These are phyloP conservation scores for Rauvolfia tetraphylla DNA, from an alignment of 257 asterid genomes.

Conservation along the genomic window DNA sequence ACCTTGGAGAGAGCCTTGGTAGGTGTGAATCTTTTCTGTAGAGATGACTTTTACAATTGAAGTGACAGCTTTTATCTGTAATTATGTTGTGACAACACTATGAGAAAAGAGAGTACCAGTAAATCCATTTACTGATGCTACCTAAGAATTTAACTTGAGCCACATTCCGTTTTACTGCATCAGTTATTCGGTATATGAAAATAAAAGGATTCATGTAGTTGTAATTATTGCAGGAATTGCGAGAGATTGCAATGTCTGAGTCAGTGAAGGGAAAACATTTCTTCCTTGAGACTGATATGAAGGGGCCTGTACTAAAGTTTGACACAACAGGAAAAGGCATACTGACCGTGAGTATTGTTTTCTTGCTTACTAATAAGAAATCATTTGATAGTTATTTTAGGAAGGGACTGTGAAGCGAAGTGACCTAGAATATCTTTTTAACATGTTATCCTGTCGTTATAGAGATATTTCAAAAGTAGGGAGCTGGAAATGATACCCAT, in stretches of 20 bases:
- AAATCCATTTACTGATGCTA: neutral
- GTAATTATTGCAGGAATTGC: constrained; percentile 52
- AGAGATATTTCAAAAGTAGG: neutral
- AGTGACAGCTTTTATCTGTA: neutral
- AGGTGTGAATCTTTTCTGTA: constrained; percentile 25
- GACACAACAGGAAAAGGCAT: constrained; percentile 93
- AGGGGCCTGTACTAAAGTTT: constrained; percentile 80
- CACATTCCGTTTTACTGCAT: neutral
- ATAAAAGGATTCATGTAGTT: constrained; percentile 7
- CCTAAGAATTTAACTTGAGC: neutral
- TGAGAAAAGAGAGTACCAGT: neutral
- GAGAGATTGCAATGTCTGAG: constrained; percentile 62
- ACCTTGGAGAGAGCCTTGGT: constrained; percentile 87
- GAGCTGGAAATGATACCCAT: neutral
- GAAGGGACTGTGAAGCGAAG: neutral
- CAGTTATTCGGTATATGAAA: neutral
- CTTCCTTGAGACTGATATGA: constrained; percentile 81
- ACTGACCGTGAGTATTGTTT: constrained; percentile 59
- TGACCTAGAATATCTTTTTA: neutral
- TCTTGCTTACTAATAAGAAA: neutral
- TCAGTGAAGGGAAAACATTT: constrained; percentile 80
- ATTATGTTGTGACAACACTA: neutral
- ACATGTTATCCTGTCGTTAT: neutral
- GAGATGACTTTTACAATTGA: neutral
- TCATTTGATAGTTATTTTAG: neutral